Evolutionary conservation across 768 basidiomycete genomes (phyloP), one percentile per base, ranked within the genome.

Genomic region (Naganishia vaughanmartiniae): DNA sequence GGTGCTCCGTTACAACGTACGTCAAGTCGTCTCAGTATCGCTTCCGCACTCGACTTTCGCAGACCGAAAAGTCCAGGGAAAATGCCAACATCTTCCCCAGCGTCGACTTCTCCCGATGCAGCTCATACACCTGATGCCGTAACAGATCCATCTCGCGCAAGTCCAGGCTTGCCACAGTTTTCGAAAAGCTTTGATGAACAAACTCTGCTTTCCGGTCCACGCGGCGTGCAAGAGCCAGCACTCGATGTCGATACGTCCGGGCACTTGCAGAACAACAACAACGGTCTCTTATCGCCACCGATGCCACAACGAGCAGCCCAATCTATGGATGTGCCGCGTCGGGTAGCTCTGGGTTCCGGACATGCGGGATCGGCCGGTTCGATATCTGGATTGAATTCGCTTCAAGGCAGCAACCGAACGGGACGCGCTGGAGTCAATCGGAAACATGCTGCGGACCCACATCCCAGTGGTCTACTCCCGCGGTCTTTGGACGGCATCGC

Each of bases 51-150:
- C 2, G 60, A 63, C n/a, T 63, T 63, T 45, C 36, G 60, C 15
- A 26, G 60, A 63, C 60, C 60, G 15, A 63, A 63, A 42, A 63
- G 60, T 45, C 60, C 60, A n/a, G 60, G 60, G 42, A 42, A 34
- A 30, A 42, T 63, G 36, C 60, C 57, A 33, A 5, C 15, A 33
- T 4, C 33, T 7, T n/a, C 33, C n/a, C 33, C 57, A 7, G 36
- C 57, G 24, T 34, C 34, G 19, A 15, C 57, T 5, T 58, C 34
- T 36, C 34, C 33, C 24, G 33, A 1, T 17, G 12, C 57, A 15
- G n/a, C 57, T 39, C 57, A 58, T 39, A 51, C 48, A 51, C 57
- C n/a, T 12, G 34, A 21, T 36, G 17, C n/a, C 57, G 57, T 21
- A 15, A 4, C 57, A 24, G 57, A 58, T 28, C n/a, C 9, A 34